Evolutionary conservation across 1,284 basidiomycete genomes (phyloP), one percentile per base, ranked within the genome.

Genomic region (Fomitiporia mediterranea): DNA sequence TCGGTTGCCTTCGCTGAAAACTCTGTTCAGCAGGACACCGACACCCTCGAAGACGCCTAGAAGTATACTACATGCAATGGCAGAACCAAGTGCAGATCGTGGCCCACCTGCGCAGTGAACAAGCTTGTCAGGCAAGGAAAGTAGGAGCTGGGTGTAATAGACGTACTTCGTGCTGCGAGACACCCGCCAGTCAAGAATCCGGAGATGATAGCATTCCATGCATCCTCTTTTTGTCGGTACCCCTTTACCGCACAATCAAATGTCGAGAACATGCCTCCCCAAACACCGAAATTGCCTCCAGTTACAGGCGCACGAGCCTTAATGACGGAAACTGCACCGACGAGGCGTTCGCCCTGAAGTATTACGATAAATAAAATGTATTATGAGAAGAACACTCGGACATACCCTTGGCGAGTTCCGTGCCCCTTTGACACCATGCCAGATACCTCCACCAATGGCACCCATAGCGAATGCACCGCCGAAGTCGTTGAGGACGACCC

Each of bases 181-280:
- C 91, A 96, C 56, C 96, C 96, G 73, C 97, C 97, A 27, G 96
- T 98, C 82, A 97, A 83, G 77, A 99, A 99, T 42, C 97, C 96
- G 46, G 96, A 94, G 56, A 97, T 90, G 68, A 99, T 98, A 40
- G 94, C 94, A 70, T 99, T 99, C 94, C 95, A 99, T 51, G 95
- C 91, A 72, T 99, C 97, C 73, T 99, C 97, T 72, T 99, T 99
- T 77, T 99, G 96, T 68, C 97, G 79, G 76, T 85, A 91, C 8
- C 94, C 94, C 73, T 99, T 98, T 62, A 99, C 91, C 1, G 94
- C 93, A 72, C 97, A 99, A 72, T 99, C 97, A 66, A 95, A 99
- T 23, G 93, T 90, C 34, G 92, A 96, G 70, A 95, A 96, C 84
- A 96, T 89, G 63, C 93, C 93, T 70, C 96, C 96, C 95, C 95